A percentile compares a stretch with the other conserved stretches of the same genome.
These are phyloP conservation scores for Bruguiera gymnorhiza DNA, from an alignment of 345 rosid genomes.

Conservation along the genomic window DNA sequence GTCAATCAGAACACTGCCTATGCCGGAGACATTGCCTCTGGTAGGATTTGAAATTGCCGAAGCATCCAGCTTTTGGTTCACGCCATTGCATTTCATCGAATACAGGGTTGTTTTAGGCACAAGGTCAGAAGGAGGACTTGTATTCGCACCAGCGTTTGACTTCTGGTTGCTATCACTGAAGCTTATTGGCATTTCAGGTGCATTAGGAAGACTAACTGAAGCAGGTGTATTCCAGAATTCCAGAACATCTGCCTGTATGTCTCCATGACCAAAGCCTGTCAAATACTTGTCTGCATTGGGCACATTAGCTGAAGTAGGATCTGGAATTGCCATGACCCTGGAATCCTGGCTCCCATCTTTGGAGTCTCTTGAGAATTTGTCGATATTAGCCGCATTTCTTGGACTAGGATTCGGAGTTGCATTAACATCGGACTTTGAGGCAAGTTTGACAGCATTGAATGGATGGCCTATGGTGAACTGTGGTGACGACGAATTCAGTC, in stretches of 20 bases:
- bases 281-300: too few species aligned
- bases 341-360: background rate
- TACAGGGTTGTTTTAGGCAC: background rate
- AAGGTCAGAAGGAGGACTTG: background rate
- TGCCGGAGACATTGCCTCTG: background rate
- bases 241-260: too few species aligned
- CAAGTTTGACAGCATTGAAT: background rate
- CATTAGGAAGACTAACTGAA: background rate
- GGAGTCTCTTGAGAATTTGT: background rate
- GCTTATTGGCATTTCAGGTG: background rate
- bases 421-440: background rate
- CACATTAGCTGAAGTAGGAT: conserved; percentile 6
- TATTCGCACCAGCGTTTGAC: background rate
- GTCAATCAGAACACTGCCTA: background rate
- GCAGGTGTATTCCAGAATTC: too few species aligned
- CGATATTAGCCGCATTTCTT: background rate
- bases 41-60: background rate
- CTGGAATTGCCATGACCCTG: background rate
- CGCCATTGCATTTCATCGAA: background rate
- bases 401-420: background rate
- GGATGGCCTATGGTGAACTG: background rate
- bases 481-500: background rate
- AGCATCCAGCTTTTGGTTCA: background rate
- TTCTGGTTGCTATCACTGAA: background rate
- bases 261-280: too few species aligned